Base-by-base conservation (phyloP, 148 eudicot species). In the Limonium bicolor region DNA sequence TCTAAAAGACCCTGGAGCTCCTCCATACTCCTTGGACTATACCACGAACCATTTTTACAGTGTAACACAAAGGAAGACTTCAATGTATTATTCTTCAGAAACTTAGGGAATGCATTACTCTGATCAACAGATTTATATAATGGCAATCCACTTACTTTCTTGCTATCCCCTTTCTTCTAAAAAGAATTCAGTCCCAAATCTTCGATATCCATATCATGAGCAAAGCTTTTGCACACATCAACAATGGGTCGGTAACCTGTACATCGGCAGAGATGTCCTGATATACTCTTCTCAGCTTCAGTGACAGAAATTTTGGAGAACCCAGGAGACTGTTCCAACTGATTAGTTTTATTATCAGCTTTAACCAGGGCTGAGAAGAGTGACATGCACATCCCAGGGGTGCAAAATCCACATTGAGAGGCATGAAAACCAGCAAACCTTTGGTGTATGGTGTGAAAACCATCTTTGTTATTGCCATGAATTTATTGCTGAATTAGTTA, bases 201-300 rank as follows among this genome's bases (percentile, higher is more conserved):
- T 42, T 90, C 97, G 58, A 90, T 70, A 58, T 90, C 97, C 27
- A 90, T 82, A 73, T 77, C 67, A 54, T 66, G 50, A 41, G 95
- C 93, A 62, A 90, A 90, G 55, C 93, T 84, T 62, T 90, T 90
- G 74, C 95, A 90, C 31, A 77, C 95, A 75, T 90, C 95, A 39
- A 71, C 79, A 44, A 90, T 77, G 38, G 97, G 80, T 22, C 97
- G 90, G 57, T 90, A 90, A 11, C 97, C 97, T 41, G 97, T 90
- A 54, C 97, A 90, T 20, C 97, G 65, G 63, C 97, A 90, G 22
- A 90, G 81, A 64, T 90, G 72, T 55, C 95, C 97, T 10, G 88
- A 40, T 4, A 90, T 60, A 32, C 93, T 60, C 51, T 59, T 77
- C 66, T 90, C 95, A 8, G 93, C 97, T 57, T 90, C 95, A 41